These are phyloP conservation scores for Solanum bulbocastanum DNA, from an alignment of 257 asterid species.

Conservation along the genomic window DNA sequence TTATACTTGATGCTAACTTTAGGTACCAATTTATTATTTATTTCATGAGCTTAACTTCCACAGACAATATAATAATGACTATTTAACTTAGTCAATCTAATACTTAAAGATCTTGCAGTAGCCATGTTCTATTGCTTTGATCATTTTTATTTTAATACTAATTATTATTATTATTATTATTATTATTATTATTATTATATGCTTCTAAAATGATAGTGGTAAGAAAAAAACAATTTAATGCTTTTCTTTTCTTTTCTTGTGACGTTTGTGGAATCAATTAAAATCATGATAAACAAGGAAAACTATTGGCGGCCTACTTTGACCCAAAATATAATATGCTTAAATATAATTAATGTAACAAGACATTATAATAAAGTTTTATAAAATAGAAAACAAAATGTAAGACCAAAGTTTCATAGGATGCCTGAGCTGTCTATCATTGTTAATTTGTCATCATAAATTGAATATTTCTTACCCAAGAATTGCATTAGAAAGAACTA, in stretches of 20 bases:
- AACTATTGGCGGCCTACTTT: neutral
- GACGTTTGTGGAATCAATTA: neutral
- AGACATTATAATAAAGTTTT: neutral
- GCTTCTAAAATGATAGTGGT: neutral
- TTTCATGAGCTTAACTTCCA: neutral
- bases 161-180: too few relatives aligned
- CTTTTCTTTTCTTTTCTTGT: too few relatives aligned
- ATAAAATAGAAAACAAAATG: neutral
- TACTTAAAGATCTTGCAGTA: neutral
- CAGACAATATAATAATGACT: neutral
- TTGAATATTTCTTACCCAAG: neutral
- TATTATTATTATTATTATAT: neutral
- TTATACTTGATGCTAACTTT: neutral
- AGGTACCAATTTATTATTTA: too few relatives aligned
- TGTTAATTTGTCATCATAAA: neutral
- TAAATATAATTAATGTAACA: neutral
- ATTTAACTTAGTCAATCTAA: neutral
- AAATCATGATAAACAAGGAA: neutral
- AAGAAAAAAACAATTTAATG: neutral
- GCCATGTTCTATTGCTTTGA: neutral
- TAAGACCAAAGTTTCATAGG: neutral
- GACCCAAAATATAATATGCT: neutral
- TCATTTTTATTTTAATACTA: neutral
- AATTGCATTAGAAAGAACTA: neutral
- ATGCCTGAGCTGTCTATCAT: neutral